Conservation (phyloP, 164 flowering plant genomes). For the Magnolia sinica region DNA sequence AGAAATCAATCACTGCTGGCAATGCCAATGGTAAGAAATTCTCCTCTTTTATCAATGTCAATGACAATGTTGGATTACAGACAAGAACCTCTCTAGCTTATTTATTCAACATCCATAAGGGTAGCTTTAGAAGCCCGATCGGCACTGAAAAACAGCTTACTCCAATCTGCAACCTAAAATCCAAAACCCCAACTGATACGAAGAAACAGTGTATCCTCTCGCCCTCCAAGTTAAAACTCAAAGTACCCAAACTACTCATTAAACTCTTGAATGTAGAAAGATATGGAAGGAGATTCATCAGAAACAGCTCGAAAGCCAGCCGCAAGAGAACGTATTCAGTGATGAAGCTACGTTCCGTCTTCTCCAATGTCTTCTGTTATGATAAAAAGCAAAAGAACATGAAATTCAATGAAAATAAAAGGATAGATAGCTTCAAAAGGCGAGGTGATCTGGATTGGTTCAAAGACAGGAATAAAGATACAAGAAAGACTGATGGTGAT, state of each 20-base stretch:
- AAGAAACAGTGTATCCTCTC: background rate
- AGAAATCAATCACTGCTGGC: background rate
- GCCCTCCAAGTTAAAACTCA: background rate
- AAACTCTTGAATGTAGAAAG: background rate
- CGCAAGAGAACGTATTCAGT: background rate
- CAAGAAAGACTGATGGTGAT: background rate
- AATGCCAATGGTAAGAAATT: background rate
- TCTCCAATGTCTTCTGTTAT: background rate
- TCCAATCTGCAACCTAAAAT: background rate
- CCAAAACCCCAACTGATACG: background rate
- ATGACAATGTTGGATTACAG: too few species aligned
- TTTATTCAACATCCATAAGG: background rate
- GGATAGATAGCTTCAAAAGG: background rate
- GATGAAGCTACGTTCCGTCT: background rate
- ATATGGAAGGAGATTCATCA: background rate
- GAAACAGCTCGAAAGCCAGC: background rate
- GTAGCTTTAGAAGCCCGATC: background rate
- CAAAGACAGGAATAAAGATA: background rate
- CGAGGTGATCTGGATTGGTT: background rate
- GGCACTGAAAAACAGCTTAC: background rate
- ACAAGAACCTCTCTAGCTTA: background rate
- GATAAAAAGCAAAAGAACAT: too few species aligned
- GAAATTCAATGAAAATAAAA: background rate
- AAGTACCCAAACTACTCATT: background rate
- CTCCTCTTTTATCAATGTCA: too few species aligned